These are phyloP conservation scores for Leccinum olivaceopallidum DNA, from an alignment of 768 basidiomycete species.

Conservation along the genomic window DNA sequence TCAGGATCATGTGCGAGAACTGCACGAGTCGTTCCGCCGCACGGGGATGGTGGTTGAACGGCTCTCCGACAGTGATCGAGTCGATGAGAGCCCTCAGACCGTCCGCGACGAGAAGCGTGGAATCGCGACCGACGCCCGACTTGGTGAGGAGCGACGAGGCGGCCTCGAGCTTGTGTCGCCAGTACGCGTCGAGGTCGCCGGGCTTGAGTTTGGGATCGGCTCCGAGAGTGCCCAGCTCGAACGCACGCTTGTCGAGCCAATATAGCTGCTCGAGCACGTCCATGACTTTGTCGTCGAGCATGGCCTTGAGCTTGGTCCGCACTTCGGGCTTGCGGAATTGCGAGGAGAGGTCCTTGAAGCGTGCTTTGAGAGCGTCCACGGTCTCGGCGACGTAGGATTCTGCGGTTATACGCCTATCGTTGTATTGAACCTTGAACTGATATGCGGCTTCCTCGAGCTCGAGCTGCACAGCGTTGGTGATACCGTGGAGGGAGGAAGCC, in stretches of 20 bases:
- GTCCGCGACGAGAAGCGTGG: constrained; percentile 92
- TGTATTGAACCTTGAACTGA: constrained; percentile 99
- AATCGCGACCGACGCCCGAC: constrained; percentile 92
- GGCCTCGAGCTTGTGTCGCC: constrained; percentile 96
- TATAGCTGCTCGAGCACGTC: constrained; percentile 96
- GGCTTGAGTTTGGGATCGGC: constrained; percentile 68
- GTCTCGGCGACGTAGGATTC: constrained; percentile 99
- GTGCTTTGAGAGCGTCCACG: constrained; percentile 86
- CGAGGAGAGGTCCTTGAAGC: constrained; percentile 82
- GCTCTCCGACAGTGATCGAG: constrained; percentile 84
- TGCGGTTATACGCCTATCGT: constrained; percentile 90
- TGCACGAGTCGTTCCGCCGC: constrained; percentile 88
- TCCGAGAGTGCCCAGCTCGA: constrained; percentile 71
- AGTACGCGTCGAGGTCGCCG: constrained; percentile 84
- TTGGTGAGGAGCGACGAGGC: constrained; percentile 93
- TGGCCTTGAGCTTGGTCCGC: constrained; percentile 82
- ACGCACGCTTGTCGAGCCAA: constrained; percentile 88
- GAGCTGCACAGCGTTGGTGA: constrained; percentile 95
- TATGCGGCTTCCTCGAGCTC: constrained; percentile 97
- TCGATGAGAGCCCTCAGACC: constrained; percentile 89
- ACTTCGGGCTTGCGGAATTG: constrained; percentile 90
- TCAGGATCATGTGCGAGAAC: constrained; percentile 90
- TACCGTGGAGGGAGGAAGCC: constrained; percentile 93
- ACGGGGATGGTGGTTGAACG: constrained; percentile 87
- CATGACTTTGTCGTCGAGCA: constrained; percentile 97